Percentiles rank a stretch among this genome's conserved stretches.
phyloP scores from a whole-genome alignment of 129 eudicot genomes.

The Lactuca sativa region DNA sequence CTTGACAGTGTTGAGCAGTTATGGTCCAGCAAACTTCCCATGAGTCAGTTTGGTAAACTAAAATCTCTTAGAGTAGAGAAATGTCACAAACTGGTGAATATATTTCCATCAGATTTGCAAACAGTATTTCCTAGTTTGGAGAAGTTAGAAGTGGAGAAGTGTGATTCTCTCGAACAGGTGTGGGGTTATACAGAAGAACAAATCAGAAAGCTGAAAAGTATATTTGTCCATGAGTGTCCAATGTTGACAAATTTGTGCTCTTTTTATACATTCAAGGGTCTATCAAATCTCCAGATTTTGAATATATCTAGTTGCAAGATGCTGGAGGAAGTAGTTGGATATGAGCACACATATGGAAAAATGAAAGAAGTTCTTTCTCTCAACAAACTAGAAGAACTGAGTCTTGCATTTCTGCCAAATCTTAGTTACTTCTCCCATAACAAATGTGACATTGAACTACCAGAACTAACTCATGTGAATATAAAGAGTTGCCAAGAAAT shows the following conservation, averaged over 20 bases:
- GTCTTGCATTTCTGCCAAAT: conserved; percentile 23
- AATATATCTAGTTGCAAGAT: conserved; percentile 30
- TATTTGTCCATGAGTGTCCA: conserved; percentile 29
- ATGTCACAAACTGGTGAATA: conserved; percentile 33
- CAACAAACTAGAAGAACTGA: conserved; percentile 25
- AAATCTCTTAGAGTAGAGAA: conserved; percentile 29
- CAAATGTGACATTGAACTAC: conserved; percentile 31
- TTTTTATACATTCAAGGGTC: conserved; percentile 33
- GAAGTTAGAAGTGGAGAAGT: conserved; percentile 34
- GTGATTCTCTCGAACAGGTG: conserved; percentile 35
- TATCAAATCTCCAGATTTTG: conserved; percentile 25
- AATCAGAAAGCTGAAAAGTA: conserved; percentile 28
- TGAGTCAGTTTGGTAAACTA: conserved; percentile 26
- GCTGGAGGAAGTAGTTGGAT: conserved; percentile 33
- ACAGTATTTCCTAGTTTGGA: conserved; percentile 30
- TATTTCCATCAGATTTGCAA: conserved; percentile 33
- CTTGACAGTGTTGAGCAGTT: conserved; percentile 35
- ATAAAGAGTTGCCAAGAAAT: conserved; percentile 27
- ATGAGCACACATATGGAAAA: conserved; percentile 20
- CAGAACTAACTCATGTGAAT: conserved; percentile 21
- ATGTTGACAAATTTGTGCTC: conserved; percentile 29
- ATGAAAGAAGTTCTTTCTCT: conserved; percentile 13
- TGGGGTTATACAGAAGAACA: conserved; percentile 34
- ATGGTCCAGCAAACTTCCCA: conserved; percentile 29
- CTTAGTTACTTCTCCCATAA: conserved; percentile 23